Percentiles rank a stretch among this genome's conserved stretches.
phyloP scores from a whole-genome alignment of 352 stramenopile genomes.

The Phytophthora pistaciae region DNA sequence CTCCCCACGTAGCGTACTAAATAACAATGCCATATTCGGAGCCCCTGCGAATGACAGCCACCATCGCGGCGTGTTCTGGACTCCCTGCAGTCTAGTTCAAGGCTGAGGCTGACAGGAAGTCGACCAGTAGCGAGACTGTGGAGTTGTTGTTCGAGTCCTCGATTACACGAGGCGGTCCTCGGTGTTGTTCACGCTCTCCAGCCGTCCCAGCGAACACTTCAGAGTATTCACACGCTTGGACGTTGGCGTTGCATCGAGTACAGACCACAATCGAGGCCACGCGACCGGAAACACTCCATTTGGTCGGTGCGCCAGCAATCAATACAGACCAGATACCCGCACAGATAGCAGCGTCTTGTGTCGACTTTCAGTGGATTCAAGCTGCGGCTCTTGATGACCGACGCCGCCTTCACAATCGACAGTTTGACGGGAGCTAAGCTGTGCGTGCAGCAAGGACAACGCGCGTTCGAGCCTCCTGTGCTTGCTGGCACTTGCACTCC shows the following conservation, averaged over 20 bases:
- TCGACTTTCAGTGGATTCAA: slow-evolving; percentile 11
- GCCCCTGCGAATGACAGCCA: too few species aligned
- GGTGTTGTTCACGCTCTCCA: slow-evolving; percentile 1
- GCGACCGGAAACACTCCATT: slow-evolving; percentile 20
- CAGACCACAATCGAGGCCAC: slow-evolving; percentile 44
- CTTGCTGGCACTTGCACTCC: slow-evolving; percentile 21
- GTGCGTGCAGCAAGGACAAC: slow-evolving; percentile 50
- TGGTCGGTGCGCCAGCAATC: slow-evolving; percentile 21
- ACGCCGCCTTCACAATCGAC: slow-evolving; percentile 5
- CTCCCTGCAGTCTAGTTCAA: slow-evolving; percentile 12
- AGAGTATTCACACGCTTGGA: slow-evolving; percentile 50
- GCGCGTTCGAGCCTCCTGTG: slow-evolving; percentile 30
- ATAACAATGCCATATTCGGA: too few species aligned
- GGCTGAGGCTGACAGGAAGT: slow-evolving; percentile 33
- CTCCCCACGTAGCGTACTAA: too few species aligned
- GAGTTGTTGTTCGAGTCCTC: slow-evolving; percentile 3
- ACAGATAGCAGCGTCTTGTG: slow-evolving; percentile 28
- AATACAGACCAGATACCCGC: slow-evolving; percentile 28
- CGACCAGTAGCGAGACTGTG: slow-evolving; percentile 24
- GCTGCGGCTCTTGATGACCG: slow-evolving; percentile 9
- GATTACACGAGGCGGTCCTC: slow-evolving; percentile 4
- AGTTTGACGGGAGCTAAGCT: slow-evolving; percentile 38
- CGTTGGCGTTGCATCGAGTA: slow-evolving; percentile 36
- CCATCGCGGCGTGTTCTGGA: slow-evolving; percentile 20
- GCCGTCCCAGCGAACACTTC: slow-evolving; percentile 4